Evolutionary conservation across 495 filamentous ascomycete species (phyloP).

Genomic region (Talaromyces nanjingensis): DNA sequence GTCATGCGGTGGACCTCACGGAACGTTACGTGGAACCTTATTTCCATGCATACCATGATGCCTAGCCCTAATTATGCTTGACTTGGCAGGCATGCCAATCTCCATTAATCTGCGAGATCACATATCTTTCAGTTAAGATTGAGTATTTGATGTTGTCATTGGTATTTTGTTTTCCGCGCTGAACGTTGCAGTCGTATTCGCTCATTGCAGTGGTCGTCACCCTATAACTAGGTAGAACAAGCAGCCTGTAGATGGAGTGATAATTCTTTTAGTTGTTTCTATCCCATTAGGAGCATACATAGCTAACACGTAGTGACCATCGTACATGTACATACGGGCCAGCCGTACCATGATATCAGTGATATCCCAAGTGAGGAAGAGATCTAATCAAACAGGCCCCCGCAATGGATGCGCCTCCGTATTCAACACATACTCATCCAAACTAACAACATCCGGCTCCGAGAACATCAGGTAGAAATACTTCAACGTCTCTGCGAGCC

Average conservation of each 20-base stretch:
- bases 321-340: too few relatives aligned
- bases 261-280: too few relatives aligned
- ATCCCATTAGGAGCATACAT: too few relatives aligned
- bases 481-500: slow-evolving; percentile 77
- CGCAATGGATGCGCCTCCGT: not conserved
- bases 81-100: not conserved
- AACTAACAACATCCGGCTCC: slow-evolving; percentile 56
- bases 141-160: not conserved
- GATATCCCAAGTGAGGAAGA: too few relatives aligned
- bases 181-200: not conserved
- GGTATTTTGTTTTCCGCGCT: not conserved
- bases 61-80: not conserved
- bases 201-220: too few relatives aligned
- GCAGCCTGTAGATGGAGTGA: too few relatives aligned
- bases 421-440: slow-evolving; percentile 61
- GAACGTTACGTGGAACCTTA: not conserved
- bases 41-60: not conserved
- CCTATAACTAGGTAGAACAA: too few relatives aligned
- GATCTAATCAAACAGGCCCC: not conserved
- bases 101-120: not conserved
- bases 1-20: not conserved
- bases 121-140: not conserved
- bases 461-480: slow-evolving; percentile 90
- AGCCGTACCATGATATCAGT: too few relatives aligned
- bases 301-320: too few relatives aligned